Evolutionary conservation across 2,329 filamentous ascomycete genomes (phyloP).

Genomic region (Botrytis pseudocinerea): DNA sequence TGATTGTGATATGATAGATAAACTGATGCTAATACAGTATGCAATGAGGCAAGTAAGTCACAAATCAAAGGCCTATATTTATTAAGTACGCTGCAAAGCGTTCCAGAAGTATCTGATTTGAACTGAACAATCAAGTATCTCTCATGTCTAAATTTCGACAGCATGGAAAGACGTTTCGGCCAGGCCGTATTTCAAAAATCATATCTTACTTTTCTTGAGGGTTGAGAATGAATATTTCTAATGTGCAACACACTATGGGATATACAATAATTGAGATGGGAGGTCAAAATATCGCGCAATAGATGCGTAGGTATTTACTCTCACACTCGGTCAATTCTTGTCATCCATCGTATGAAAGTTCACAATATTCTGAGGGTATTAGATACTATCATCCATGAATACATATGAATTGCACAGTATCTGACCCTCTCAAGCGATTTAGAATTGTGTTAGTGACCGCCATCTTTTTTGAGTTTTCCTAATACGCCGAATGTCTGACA

Average conservation of each 20-base stretch:
- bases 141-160: neutral
- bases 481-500: neutral
- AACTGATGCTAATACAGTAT: neutral
- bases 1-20: neutral
- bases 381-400: neutral
- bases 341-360: neutral
- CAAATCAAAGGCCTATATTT: neutral
- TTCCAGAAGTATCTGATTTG: neutral
- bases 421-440: no score
- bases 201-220: neutral
- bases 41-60: neutral
- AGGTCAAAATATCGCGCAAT: neutral
- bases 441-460: no score
- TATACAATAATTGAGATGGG: neutral
- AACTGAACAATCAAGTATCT: neutral
- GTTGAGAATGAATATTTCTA: neutral
- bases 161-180: neutral
- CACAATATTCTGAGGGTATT: neutral
- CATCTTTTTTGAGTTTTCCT: neutral
- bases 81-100: neutral
- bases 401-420: neutral
- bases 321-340: neutral
- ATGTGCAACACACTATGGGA: neutral
- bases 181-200: neutral
- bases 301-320: neutral